Evolutionary conservation across 805 yeast genomes (phyloP), one percentile per base, ranked within the genome.

Genomic region (Kluyveromyces aestuarii): DNA sequence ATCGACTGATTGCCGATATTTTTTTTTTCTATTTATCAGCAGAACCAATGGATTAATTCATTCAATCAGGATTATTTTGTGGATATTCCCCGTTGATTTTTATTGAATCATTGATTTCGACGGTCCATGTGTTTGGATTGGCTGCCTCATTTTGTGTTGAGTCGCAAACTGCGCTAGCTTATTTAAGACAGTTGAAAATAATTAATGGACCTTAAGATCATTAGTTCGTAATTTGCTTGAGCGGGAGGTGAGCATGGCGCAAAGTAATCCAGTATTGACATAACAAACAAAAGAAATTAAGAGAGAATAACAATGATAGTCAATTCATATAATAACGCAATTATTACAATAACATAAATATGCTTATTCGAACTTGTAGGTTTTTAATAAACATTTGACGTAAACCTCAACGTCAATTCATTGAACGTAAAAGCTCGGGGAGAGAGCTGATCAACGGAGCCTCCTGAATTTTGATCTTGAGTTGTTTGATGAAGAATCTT

Each of bases 31-130:
- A 45, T 45, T 41, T 45, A 45, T 41, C 19, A n/a, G 33, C 35
- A 27, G 47, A 38, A 45, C 47, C 41, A 37, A 37, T 37, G 40
- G 18, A 37, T 37, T 27, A 45, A 45, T 30, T 30, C 35, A 30
- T 30, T 30, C 14, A 30, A 30, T 45, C 40, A 37, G 41, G 47
- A 44, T n/a, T 11, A 17, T 16, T 37, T 18, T 43, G 37, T 43
- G 40, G 30, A 25, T 43, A 19, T 43, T 43, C 5, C 38, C 46
- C 39, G 21, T 35, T 30, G 27, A 7, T 37, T 43, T 27, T 2
- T 33, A 19, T n/a, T 25, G 21, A 16, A 14, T 25, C 21, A 8
- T 21, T 18, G 33, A 40, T 27, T 21, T 21, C 19, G 17, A 16
- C 2, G 33, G 43, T n/a, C 19, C 14, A 35, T 30, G 14, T 30